Evolutionary conservation across 2,329 filamentous ascomycete species (phyloP).

Genomic region (Drechslerella dactyloides): DNA sequence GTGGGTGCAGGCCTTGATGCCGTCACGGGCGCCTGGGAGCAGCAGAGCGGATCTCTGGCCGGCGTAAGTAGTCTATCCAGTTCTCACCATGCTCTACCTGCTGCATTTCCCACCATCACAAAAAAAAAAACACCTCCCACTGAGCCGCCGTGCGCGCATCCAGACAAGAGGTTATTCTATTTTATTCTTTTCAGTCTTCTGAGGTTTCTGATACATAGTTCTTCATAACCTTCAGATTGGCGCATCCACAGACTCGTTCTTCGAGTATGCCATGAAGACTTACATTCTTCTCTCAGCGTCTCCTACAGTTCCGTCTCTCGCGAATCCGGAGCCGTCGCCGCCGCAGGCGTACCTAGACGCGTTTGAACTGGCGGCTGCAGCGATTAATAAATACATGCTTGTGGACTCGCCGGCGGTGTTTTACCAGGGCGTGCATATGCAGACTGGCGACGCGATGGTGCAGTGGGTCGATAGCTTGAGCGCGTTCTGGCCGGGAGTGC

Average conservation of each 20-base stretch:
- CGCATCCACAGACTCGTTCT: slow-evolving; percentile 96
- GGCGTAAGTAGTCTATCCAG: slow-evolving; percentile 29
- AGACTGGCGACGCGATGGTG: slow-evolving; percentile 67
- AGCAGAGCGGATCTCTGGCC: slow-evolving; percentile 36
- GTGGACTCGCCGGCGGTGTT: slow-evolving; percentile 74
- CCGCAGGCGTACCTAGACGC: slow-evolving; percentile 69
- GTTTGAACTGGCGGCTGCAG: slow-evolving; percentile 84
- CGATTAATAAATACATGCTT: slow-evolving; percentile 84
- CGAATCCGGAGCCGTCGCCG: slow-evolving; percentile 30
- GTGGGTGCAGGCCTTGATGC: slow-evolving; percentile 92
- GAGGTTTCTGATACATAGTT: slow-evolving; percentile 50
- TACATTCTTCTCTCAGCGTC: slow-evolving; percentile 77
- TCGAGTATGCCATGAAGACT: slow-evolving; percentile 95
- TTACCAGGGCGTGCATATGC: slow-evolving; percentile 87
- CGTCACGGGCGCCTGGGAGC: slow-evolving; percentile 85
- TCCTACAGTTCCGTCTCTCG: slow-evolving; percentile 40
- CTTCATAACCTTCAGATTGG: slow-evolving; percentile 67
- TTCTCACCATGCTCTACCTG: not conserved
- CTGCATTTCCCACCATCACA: not conserved
- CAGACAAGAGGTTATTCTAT: slow-evolving; percentile 27
- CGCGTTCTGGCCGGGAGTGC: slow-evolving; percentile 89
- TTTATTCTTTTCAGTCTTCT: slow-evolving; percentile 21
- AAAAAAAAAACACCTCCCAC: no score
- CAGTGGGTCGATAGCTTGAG: slow-evolving; percentile 92
- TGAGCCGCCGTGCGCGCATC: no score